Conservation (phyloP, 768 basidiomycete species). For the Fistulinella prunicolor region DNA sequence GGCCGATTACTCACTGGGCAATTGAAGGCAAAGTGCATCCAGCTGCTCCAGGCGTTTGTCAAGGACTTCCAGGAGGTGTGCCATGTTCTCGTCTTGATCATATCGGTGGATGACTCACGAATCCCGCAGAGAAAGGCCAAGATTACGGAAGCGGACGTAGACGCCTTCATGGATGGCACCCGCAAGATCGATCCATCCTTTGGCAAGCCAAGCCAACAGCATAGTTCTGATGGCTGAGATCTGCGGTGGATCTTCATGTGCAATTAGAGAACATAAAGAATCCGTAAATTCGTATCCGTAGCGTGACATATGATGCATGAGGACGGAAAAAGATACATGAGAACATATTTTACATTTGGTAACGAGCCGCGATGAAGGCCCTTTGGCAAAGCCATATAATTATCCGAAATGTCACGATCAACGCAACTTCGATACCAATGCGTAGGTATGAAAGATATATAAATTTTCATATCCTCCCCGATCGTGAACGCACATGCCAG, state of each 20-base stretch:
- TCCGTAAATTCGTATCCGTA: slow-evolving; percentile 2
- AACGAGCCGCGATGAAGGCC: neutral
- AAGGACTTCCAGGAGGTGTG: slow-evolving; percentile 79
- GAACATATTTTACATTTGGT: slow-evolving; percentile 1
- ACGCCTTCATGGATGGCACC: slow-evolving; percentile 74
- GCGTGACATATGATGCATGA: neutral
- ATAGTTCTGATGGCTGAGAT: neutral
- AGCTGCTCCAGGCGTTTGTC: slow-evolving; percentile 77
- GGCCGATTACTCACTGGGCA: slow-evolving; percentile 87
- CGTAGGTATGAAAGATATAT: slow-evolving; percentile 1
- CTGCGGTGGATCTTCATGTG: neutral
- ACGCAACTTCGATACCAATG: slow-evolving; percentile 5
- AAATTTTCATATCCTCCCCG: slow-evolving; percentile 17
- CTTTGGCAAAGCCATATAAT: neutral
- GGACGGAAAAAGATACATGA: neutral
- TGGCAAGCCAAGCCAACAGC: slow-evolving; percentile 40
- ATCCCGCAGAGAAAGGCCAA: slow-evolving; percentile 65
- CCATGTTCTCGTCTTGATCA: neutral
- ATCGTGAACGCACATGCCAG: slow-evolving; percentile 32
- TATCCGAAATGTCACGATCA: slow-evolving; percentile 8
- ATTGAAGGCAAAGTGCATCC: slow-evolving; percentile 86
- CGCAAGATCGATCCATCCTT: slow-evolving; percentile 69
- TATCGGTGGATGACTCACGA: slow-evolving; percentile 3
- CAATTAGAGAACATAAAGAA: neutral
- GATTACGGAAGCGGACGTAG: slow-evolving; percentile 74